Evolutionary conservation across 2,329 filamentous ascomycete genomes (phyloP), one percentile per base, ranked within the genome.

Genomic region (Epichloe sylvatica): DNA sequence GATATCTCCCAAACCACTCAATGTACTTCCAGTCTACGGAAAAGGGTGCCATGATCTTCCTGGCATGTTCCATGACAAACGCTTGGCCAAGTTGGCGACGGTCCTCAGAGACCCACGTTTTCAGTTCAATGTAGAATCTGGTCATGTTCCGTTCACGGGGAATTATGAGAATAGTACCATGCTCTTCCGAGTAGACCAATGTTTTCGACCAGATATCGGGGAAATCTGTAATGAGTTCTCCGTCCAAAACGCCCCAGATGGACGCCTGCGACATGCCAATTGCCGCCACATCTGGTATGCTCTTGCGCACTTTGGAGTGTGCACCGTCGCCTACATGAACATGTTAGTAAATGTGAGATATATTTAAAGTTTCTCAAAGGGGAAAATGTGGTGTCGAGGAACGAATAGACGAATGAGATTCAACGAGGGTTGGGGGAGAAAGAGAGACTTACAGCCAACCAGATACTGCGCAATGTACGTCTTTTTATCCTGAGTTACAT

Each of bases 151-250:
- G 72, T 62, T 87, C 83, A 38, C 83, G 76, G 4, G 84, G 84
- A 48, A 86, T 82, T 62, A 84, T 83, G n/a, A 87, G 71, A 43
- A 86, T 79, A 0, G 82, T 84, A 3, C 83, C 83, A 42, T 78
- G 72, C 51, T 77, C 72, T 53, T 85, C 77, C 2, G 79, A 82
- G 55, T 82, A 81, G 7, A 86, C 73, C 0, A 84, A 74, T 0
- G 81, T 81, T 66, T 86, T 86, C 62, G 78, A 83, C 81, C 82
- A 86, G 45, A 86, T 76, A 57, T 86, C 83, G 1, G 83, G 83
- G 56, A 87, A 86, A 60, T 86, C 74, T 7, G 83, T 86, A 41
- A 83, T 77, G 9, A 86, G 66, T 60, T 80, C 77, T 56, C 82
- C 83, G 60, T 87, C 83, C 3, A 87, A 67, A 2, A 87, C 83